These are phyloP conservation scores for Coemansia reversa DNA, from an alignment of 192 early-diverging fungal species.

Conservation along the genomic window DNA sequence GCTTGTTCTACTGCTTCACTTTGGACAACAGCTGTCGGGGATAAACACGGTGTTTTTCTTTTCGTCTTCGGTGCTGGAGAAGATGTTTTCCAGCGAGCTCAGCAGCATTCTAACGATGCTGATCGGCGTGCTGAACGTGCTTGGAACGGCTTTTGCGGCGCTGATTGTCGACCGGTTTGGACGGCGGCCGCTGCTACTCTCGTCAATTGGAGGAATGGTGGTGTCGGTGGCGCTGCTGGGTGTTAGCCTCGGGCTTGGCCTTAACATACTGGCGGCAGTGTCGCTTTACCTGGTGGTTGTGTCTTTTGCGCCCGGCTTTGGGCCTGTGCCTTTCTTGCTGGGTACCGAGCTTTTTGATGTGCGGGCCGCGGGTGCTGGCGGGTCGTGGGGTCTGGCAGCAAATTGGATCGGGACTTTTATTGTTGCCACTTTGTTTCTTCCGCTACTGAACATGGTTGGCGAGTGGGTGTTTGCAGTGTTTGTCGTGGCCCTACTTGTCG, in stretches of 20 bases:
- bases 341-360: constrained; percentile 51
- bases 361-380: constrained; percentile 37
- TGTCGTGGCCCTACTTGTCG: constrained; percentile 27
- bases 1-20: constrained; percentile 69
- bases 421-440: constrained; percentile 41
- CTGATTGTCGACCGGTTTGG: constrained; percentile 76
- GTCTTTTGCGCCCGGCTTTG: constrained; percentile 52
- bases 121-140: constrained; percentile 74
- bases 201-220: constrained; percentile 68
- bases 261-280: constrained; percentile 77
- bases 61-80: constrained; percentile 71
- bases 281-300: constrained; percentile 51
- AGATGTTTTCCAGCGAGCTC: constrained; percentile 60
- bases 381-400: constrained; percentile 46
- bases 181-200: constrained; percentile 71
- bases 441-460: constrained; percentile 41
- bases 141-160: constrained; percentile 72
- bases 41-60: constrained; percentile 92
- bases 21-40: constrained; percentile 89
- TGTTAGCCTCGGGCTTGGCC: constrained; percentile 62
- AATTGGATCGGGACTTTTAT: constrained; percentile 53
- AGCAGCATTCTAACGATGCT: constrained; percentile 71
- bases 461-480: constrained; percentile 55
- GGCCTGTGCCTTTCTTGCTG: constrained; percentile 51
- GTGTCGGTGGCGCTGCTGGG: constrained; percentile 59